Evolutionary conservation across 164 flowering plant genomes (phyloP).

Genomic region (Vitis vinifera): ASM3070453v1 NC_081822.1:4317001-4317500

Average conservation of each 20-base stretch:
- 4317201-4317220: constrained; percentile 10
- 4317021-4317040: neutral
- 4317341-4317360: neutral
- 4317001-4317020: neutral
- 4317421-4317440: constrained; percentile 64
- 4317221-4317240: neutral
- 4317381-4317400: constrained; percentile 54
- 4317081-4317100: constrained; percentile 59
- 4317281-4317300: neutral
- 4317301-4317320: too few species aligned
- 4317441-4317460: constrained; percentile 58
- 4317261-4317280: neutral
- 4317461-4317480: constrained; percentile 25
- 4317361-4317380: constrained; percentile 1
- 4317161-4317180: constrained; percentile 35
- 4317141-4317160: constrained; percentile 68
- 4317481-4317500: constrained; percentile 40
- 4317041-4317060: constrained; percentile 74
- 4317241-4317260: neutral
- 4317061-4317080: constrained; percentile 49
- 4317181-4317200: constrained; percentile 40
- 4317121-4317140: constrained; percentile 48
- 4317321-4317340: too few species aligned
- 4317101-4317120: constrained; percentile 60
- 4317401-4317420: constrained; percentile 32